Evolutionary conservation across 306 rosid genomes (phyloP).

Genomic region (Begonia fuchsioides): DNA sequence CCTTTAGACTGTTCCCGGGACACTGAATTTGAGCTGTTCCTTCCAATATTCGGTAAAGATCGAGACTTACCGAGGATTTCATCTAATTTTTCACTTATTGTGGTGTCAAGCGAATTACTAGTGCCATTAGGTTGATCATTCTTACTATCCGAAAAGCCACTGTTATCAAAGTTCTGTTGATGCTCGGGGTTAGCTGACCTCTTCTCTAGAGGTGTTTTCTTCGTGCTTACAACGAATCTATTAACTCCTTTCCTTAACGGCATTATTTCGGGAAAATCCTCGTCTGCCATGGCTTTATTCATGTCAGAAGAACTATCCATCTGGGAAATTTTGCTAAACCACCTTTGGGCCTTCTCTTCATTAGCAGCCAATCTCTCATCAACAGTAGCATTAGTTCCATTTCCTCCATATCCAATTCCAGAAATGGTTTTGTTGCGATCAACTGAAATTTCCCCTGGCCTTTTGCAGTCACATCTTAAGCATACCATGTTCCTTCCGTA

Average conservation of each 20-base stretch:
- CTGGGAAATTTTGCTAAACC: slow-evolving; percentile 91
- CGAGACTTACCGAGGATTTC: slow-evolving; percentile 17
- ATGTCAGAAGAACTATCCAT: slow-evolving; percentile 48
- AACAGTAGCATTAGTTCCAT: slow-evolving; percentile 18
- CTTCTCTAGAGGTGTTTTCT: slow-evolving; percentile 75
- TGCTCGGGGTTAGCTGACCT: slow-evolving; percentile 48
- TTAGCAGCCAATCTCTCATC: slow-evolving; percentile 59
- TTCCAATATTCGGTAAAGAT: slow-evolving; percentile 9
- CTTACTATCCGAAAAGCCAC: slow-evolving; percentile 15
- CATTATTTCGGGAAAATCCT: slow-evolving; percentile 95
- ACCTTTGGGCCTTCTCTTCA: slow-evolving; percentile 85
- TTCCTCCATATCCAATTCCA: slow-evolving; percentile 26
- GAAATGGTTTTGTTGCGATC: slow-evolving; percentile 17
- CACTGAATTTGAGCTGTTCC: slow-evolving; percentile 14
- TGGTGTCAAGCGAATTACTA: slow-evolving; percentile 13
- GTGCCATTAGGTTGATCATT: slow-evolving; percentile 13
- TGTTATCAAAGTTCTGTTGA: slow-evolving; percentile 36
- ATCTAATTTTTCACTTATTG: slow-evolving; percentile 17
- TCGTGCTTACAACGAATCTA: slow-evolving; percentile 85
- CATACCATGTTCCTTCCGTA: slow-evolving; percentile 60
- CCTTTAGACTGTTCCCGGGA: slow-evolving; percentile 16
- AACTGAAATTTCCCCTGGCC: slow-evolving; percentile 44
- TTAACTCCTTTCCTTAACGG: slow-evolving; percentile 90
- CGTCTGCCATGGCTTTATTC: slow-evolving; percentile 37
- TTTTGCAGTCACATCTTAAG: slow-evolving; percentile 88